Evolutionary conservation across 2,329 filamentous ascomycete species (phyloP).

Genomic region (Leptographium radiaticola): DNA sequence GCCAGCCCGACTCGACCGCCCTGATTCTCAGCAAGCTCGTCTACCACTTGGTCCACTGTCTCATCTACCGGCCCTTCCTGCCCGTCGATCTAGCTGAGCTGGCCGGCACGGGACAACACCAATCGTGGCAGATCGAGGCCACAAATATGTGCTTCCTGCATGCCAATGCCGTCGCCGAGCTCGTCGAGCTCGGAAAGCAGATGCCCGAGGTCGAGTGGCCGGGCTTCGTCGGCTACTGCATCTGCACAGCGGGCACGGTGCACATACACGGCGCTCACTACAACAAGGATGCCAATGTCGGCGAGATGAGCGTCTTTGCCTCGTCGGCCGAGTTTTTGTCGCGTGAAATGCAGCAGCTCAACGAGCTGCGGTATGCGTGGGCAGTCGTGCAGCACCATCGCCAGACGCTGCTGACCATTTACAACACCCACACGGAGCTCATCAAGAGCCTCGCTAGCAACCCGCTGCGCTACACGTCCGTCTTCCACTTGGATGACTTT

Average conservation of each 20-base stretch:
- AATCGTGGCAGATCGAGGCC: slow-evolving; percentile 86
- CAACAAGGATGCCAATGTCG: slow-evolving; percentile 32
- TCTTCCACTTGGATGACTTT: slow-evolving; percentile 78
- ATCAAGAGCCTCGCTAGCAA: slow-evolving; percentile 57
- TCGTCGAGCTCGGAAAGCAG: slow-evolving; percentile 67
- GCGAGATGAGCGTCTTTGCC: slow-evolving; percentile 50
- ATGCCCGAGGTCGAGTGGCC: slow-evolving; percentile 71
- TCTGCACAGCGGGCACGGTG: slow-evolving; percentile 76
- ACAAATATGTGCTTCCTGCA: slow-evolving; percentile 79
- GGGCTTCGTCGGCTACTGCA: slow-evolving; percentile 73
- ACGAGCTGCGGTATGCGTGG: slow-evolving; percentile 64
- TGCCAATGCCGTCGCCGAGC: slow-evolving; percentile 73
- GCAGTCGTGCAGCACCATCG: slow-evolving; percentile 67
- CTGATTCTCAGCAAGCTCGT: slow-evolving; percentile 75
- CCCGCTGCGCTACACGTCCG: slow-evolving; percentile 59
- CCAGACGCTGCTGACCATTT: slow-evolving; percentile 65
- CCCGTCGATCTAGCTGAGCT: slow-evolving; percentile 75
- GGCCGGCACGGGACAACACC: slow-evolving; percentile 67
- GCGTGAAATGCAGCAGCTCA: slow-evolving; percentile 67
- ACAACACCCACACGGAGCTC: slow-evolving; percentile 67
- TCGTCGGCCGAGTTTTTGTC: slow-evolving; percentile 55
- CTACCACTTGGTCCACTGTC: slow-evolving; percentile 75
- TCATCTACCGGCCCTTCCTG: slow-evolving; percentile 77
- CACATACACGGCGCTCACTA: slow-evolving; percentile 82
- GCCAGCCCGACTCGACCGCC: slow-evolving; percentile 64